A percentile compares a stretch with the other conserved stretches of the same genome.
Conservation (phyloP, 2,329 filamentous ascomycete genomes). For the Thelonectria blattea region DNA sequence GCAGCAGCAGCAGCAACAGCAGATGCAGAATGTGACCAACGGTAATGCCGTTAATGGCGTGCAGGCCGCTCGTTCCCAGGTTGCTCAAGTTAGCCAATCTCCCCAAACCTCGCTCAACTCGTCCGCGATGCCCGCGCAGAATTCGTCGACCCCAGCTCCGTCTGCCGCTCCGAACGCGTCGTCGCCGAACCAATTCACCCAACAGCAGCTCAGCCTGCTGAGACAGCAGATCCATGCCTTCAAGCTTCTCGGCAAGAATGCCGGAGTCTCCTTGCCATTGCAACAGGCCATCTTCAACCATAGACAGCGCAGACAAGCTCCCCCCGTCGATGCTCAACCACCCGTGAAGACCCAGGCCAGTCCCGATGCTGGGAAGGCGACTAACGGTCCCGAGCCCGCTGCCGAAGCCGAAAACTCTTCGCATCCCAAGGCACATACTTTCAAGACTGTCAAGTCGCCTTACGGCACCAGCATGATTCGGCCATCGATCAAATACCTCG, state of each 20-base stretch:
- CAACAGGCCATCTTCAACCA: constrained; percentile 84
- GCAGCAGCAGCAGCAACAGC: constrained; percentile 51
- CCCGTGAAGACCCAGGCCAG: constrained; percentile 40
- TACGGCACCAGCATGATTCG: constrained; percentile 63
- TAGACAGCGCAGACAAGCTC: constrained; percentile 67
- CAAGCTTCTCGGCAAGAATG: constrained; percentile 86
- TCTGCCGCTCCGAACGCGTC: constrained; percentile 40
- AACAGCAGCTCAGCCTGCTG: constrained; percentile 79
- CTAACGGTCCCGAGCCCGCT: constrained; percentile 44
- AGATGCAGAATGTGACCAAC: constrained; percentile 62
- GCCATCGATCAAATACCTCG: constrained; percentile 74
- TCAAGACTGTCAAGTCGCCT: constrained; percentile 78
- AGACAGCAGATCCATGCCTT: constrained; percentile 90
- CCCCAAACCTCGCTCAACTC: constrained; percentile 45
- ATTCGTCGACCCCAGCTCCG: constrained; percentile 41
- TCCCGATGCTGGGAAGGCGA: constrained; percentile 45
- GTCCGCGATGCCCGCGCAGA: constrained; percentile 46
- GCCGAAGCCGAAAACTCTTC: constrained; percentile 42
- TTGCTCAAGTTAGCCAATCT: constrained; percentile 41
- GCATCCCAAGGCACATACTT: constrained; percentile 56
- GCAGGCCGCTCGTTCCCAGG: constrained; percentile 48
- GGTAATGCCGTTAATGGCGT: constrained; percentile 58
- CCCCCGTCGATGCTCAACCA: constrained; percentile 51
- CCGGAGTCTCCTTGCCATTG: constrained; percentile 77
- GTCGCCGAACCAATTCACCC: constrained; percentile 69